phyloP scores from a whole-genome alignment of 345 rosid species.

The Cardamine occulta region DNA sequence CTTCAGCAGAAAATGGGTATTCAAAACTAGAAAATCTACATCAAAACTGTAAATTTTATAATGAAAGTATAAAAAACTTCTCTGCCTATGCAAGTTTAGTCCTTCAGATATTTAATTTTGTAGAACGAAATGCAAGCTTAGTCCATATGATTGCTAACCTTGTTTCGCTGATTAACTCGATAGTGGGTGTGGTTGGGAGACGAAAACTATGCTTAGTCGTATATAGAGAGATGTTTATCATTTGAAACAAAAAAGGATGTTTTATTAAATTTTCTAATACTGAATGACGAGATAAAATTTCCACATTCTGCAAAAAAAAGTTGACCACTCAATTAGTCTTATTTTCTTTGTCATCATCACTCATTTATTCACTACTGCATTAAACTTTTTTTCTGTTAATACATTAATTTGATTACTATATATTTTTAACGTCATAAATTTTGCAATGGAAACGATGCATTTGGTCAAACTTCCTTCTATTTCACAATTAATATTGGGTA shows the following conservation, averaged over 20 bases:
- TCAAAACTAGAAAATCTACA: not conserved
- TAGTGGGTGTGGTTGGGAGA: not conserved
- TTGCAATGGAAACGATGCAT: not conserved
- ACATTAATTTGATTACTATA: not conserved
- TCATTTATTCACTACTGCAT: not conserved
- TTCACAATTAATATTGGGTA: not conserved
- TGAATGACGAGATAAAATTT: not conserved
- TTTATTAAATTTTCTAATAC: not conserved
- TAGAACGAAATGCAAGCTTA: no score
- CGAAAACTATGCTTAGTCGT: not conserved
- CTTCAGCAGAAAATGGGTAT: not conserved
- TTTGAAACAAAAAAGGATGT: not conserved
- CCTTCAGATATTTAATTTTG: not conserved
- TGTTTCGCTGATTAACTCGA: not conserved
- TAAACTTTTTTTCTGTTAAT: no score
- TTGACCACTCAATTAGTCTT: not conserved
- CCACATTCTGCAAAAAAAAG: not conserved
- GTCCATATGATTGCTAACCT: conserved; percentile 3
- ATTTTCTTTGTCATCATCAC: not conserved
- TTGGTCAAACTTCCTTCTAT: conserved; percentile 10
- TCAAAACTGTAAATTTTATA: no score
- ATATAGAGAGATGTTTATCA: not conserved
- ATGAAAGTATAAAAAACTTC: not conserved
- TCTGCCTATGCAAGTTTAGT: not conserved
- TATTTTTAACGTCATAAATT: not conserved